These are phyloP conservation scores for Globomyces sp. DNA, from an alignment of 371 early-diverging fungal species.

Conservation along the genomic window DNA sequence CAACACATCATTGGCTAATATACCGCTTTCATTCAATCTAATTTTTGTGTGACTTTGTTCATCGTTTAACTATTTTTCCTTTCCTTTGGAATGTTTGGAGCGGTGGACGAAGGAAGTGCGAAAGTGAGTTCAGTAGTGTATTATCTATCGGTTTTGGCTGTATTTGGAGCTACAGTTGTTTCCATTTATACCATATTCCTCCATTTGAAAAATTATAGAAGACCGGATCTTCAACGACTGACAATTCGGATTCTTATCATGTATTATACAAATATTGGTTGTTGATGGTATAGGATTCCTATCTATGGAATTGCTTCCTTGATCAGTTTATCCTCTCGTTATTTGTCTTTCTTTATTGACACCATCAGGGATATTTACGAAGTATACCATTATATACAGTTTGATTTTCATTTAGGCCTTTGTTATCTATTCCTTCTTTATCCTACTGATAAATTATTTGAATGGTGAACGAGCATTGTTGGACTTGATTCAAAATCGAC, in stretches of 20 bases:
- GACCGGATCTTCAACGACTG: slow-evolving; percentile 84
- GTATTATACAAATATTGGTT: slow-evolving; percentile 27
- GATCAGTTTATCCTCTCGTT: slow-evolving; percentile 70
- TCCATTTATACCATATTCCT: slow-evolving; percentile 73
- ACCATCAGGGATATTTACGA: slow-evolving; percentile 93
- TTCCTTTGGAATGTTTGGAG: neutral
- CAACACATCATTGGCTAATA: no score
- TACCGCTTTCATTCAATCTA: no score
- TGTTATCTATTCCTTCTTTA: slow-evolving; percentile 94
- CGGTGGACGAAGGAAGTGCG: slow-evolving; percentile 27
- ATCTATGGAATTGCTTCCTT: slow-evolving; percentile 87
- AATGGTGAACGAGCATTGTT: slow-evolving; percentile 90
- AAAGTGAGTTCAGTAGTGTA: slow-evolving; percentile 36
- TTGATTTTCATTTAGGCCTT: slow-evolving; percentile 62
- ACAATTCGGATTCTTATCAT: slow-evolving; percentile 87
- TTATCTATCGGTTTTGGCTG: slow-evolving; percentile 32
- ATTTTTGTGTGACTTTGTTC: no score
- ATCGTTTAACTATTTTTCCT: no score
- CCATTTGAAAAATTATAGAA: slow-evolving; percentile 87
- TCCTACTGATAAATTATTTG: slow-evolving; percentile 80
- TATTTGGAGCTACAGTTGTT: slow-evolving; percentile 62
- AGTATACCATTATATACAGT: slow-evolving; percentile 31
- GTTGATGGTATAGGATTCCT: slow-evolving; percentile 67
- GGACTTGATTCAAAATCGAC: slow-evolving; percentile 68
- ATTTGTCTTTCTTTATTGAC: slow-evolving; percentile 83